Percentiles rank a stretch among this genome's conserved stretches.
Evolutionary conservation across 176 grass and related monocot genomes (phyloP).

Genomic region (Carex parvula): DNA sequence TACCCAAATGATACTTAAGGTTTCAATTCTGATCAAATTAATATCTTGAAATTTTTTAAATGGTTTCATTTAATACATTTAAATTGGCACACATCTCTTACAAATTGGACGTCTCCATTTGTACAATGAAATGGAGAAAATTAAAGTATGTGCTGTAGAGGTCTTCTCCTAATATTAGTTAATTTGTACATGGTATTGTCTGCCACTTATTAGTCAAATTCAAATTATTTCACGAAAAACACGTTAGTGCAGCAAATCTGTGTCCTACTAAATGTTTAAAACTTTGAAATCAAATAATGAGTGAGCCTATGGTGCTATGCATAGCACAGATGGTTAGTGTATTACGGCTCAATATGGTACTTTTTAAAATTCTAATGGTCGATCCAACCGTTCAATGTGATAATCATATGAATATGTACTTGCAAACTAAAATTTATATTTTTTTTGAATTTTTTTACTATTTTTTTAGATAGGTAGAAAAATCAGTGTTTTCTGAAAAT

Average conservation of each 20-base stretch:
- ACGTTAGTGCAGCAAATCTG: slow-evolving; percentile 2
- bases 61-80: neutral
- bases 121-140: neutral
- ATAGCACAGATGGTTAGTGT: too few species aligned
- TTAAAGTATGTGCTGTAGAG: neutral
- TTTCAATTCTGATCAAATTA: neutral
- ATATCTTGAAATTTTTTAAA: neutral
- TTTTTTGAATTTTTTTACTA: too few species aligned
- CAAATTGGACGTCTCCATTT: neutral
- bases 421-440: too few species aligned
- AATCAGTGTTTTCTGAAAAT: too few species aligned
- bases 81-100: neutral
- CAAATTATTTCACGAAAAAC: neutral
- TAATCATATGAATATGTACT: too few species aligned
- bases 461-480: too few species aligned
- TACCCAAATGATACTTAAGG: neutral
- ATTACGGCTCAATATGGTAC: too few species aligned
- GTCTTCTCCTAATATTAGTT: neutral
- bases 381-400: too few species aligned
- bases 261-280: neutral
- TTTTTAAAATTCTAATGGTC: too few species aligned
- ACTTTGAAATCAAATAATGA: too few species aligned
- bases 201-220: neutral
- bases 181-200: neutral
- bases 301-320: too few species aligned